Base-by-base conservation (phyloP, 768 basidiomycete species). In the Phaeotremella fagi region DNA sequence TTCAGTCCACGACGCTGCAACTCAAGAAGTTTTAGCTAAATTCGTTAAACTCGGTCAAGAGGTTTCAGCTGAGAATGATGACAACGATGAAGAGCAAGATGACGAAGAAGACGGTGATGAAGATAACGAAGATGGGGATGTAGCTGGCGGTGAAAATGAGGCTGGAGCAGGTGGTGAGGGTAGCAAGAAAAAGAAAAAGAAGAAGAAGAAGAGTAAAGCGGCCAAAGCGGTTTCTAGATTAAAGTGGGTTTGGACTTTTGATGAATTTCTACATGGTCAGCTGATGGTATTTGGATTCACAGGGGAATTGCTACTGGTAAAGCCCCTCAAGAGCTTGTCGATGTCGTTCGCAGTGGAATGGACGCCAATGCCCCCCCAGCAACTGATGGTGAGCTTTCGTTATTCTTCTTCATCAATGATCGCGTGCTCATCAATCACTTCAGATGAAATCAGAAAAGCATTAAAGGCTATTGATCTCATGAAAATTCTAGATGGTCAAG, bases 401-500 rank as follows among this genome's bases (percentile, higher is more conserved):
- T 24, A 3, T 27, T 20, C 7, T 7, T 16, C 9, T 7, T 33
- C 31, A 16, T 24, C 38, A 11, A 33, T 47, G 22, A 12, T 11
- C 36, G 2, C 24, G 25, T 41, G 38, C 12, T 22, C 9, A 14
- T 22, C 7, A 9, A 12, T 6, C 9, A 31, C 35, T 22, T 24
- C 56, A 53, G 85, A 83, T 33, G 82, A 84, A 50, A 80, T 91
- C 37, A 77, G 83, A 50, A 77, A 81, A 53, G 84, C 83, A 3
- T 71, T 91, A 55, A 82, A 88, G 60, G 85, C 87, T 56, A 77
- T 90, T 73, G 87, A 86, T 70, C 80, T 92, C 44, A 85, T 86
- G 82, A 89, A 94, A 66, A 81, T 89, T 16, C 77, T 87, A 20
- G 83, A 88, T 66, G 90, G 89, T 5, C 89, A 90, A 70, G 77